Conservation (phyloP, 345 rosid genomes). For the Cardamine resedifolia region DNA sequence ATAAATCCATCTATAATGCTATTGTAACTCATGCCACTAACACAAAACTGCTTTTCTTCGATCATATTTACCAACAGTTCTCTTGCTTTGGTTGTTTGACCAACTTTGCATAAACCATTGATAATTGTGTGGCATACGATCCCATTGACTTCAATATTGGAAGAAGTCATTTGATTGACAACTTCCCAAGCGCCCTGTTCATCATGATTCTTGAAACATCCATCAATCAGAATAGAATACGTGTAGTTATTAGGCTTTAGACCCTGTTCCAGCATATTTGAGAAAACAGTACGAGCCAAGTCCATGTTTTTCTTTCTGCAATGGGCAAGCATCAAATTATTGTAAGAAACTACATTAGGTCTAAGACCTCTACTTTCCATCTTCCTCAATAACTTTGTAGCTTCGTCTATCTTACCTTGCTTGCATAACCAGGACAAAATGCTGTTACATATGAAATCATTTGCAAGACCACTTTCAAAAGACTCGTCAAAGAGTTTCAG, state of each 20-base stretch:
- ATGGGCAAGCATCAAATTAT: conserved; percentile 57
- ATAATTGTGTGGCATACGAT: conserved; percentile 55
- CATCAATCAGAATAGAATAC: conserved; percentile 62
- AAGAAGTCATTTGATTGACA: conserved; percentile 52
- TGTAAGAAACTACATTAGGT: conserved; percentile 60
- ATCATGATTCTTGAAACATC: conserved; percentile 58
- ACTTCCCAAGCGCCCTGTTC: conserved; percentile 47
- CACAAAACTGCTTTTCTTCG: conserved; percentile 43
- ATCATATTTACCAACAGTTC: conserved; percentile 49
- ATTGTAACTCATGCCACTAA: conserved; percentile 57
- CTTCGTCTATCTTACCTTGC: conserved; percentile 56
- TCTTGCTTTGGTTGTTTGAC: conserved; percentile 56
- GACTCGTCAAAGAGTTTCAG: conserved; percentile 56
- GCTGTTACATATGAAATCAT: conserved; percentile 53
- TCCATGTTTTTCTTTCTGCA: conserved; percentile 52
- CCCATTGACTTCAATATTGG: conserved; percentile 51
- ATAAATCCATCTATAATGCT: conserved; percentile 64
- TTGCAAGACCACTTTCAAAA: conserved; percentile 50
- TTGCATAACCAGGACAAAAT: conserved; percentile 55
- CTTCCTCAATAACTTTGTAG: conserved; percentile 52
- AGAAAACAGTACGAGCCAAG: conserved; percentile 44
- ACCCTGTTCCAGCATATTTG: conserved; percentile 52
- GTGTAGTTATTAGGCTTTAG: conserved; percentile 59
- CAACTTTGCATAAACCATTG: conserved; percentile 63
- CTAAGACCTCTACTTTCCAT: conserved; percentile 50